Evolutionary conservation across 2,329 filamentous ascomycete species (phyloP).

Genomic region (Penicillium freii): DNA sequence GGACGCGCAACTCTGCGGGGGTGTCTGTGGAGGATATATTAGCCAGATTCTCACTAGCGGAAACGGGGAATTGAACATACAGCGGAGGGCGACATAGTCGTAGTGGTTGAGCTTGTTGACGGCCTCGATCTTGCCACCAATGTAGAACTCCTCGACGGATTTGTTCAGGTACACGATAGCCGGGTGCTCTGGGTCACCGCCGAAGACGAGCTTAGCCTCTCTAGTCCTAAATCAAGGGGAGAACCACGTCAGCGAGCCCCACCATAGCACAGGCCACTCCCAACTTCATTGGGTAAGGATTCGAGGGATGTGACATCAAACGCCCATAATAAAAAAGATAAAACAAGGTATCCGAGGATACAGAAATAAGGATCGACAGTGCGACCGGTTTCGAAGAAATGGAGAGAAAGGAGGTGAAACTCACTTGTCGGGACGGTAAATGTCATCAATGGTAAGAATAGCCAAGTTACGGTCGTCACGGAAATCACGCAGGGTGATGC

Average conservation of each 20-base stretch:
- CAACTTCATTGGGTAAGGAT: conserved; percentile 11
- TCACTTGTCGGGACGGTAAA: conserved; percentile 95
- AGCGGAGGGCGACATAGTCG: conserved; percentile 95
- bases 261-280: conserved; percentile 20
- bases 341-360: background rate
- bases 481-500: conserved; percentile 88
- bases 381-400: background rate
- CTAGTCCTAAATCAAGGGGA: conserved; percentile 58
- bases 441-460: conserved; percentile 91
- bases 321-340: background rate
- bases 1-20: conserved; percentile 86
- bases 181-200: conserved; percentile 85
- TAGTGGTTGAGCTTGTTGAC: conserved; percentile 96
- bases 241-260: conserved; percentile 29
- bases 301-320: conserved; percentile 7
- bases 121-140: conserved; percentile 94
- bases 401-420: conserved; percentile 30
- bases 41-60: background rate
- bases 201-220: conserved; percentile 93
- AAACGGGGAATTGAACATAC: conserved; percentile 51
- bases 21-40: conserved; percentile 59
- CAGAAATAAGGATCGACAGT: conserved; percentile 2
- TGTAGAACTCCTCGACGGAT: conserved; percentile 80
- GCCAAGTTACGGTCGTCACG: conserved; percentile 94
- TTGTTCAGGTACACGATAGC: conserved; percentile 86